Percentiles rank a stretch among this genome's conserved stretches.
phyloP scores from a whole-genome alignment of 2,329 filamentous ascomycete genomes.

The Neoscytalidium dimidiatum region DNA sequence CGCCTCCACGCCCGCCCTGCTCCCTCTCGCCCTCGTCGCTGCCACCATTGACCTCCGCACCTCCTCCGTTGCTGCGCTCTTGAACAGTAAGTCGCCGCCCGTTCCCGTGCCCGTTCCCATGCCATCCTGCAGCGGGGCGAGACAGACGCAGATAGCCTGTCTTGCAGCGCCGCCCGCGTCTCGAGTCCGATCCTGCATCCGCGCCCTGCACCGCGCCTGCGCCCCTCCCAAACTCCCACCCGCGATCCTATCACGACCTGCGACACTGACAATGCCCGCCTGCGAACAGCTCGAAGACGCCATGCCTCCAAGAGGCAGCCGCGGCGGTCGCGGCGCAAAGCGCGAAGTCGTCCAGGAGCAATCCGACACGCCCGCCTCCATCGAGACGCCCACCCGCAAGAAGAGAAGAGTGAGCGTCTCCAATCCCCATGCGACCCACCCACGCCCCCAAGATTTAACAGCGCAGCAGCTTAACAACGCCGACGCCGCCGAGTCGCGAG shows the following conservation, averaged over 20 bases:
- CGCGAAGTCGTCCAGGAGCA: constrained; percentile 20
- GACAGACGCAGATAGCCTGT: constrained; percentile 32
- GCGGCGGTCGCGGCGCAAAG: constrained; percentile 20
- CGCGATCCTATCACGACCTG: background rate
- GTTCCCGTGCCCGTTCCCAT: constrained; percentile 30
- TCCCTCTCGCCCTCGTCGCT: background rate
- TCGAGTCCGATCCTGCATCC: background rate
- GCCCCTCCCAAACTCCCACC: background rate
- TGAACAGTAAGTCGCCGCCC: constrained; percentile 27
- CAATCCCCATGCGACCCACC: background rate
- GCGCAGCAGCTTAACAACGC: constrained; percentile 35
- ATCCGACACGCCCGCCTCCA: constrained; percentile 49
- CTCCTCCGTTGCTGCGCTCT: background rate
- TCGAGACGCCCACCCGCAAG: constrained; percentile 51
- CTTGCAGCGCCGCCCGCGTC: constrained; percentile 33
- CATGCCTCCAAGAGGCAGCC: constrained; percentile 18
- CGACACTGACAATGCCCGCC: background rate
- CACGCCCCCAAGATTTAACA: background rate
- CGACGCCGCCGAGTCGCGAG: constrained; percentile 27
- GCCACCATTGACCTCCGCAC: constrained; percentile 24
- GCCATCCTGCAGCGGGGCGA: constrained; percentile 6
- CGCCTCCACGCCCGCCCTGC: background rate
- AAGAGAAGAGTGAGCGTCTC: constrained; percentile 45
- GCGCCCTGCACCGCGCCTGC: background rate
- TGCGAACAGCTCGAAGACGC: background rate